Conservation (phyloP, 1,139 yeast genomes). For the Kluyveromyces sp. region DNA sequence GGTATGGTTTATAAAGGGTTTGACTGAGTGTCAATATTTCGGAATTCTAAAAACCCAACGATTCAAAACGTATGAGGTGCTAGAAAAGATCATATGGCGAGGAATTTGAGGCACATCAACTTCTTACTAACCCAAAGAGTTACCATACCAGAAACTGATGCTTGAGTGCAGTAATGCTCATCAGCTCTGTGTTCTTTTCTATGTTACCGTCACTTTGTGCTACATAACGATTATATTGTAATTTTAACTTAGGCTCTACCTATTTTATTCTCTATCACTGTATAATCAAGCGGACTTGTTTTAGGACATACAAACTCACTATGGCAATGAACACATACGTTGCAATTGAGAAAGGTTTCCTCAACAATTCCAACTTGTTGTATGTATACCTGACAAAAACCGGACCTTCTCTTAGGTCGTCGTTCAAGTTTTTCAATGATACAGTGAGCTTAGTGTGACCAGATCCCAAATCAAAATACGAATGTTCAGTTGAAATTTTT, state of each 20-base stretch:
- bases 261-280: background rate
- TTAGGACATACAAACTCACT: conserved; percentile 47
- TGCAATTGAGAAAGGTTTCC: conserved; percentile 64
- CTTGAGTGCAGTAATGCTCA: too few relatives aligned
- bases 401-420: conserved; percentile 55
- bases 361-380: conserved; percentile 44
- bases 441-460: conserved; percentile 81
- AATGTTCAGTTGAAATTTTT: conserved; percentile 41
- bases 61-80: conserved; percentile 43
- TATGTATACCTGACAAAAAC: conserved; percentile 59
- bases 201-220: background rate
- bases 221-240: background rate
- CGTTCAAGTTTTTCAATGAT: conserved; percentile 56
- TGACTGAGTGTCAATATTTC: conserved; percentile 46
- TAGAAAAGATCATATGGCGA: conserved; percentile 57
- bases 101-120: conserved; percentile 36
- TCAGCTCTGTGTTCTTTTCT: background rate
- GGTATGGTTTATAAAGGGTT: conserved; percentile 52
- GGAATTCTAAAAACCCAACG: conserved; percentile 46
- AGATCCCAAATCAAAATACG: conserved; percentile 66
- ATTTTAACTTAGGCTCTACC: background rate
- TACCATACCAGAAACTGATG: too few relatives aligned
- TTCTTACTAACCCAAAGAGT: too few relatives aligned
- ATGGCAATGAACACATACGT: conserved; percentile 58
- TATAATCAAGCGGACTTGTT: conserved; percentile 19